Evolutionary conservation across 2,329 filamentous ascomycete species (phyloP), one percentile per base, ranked within the genome.

Genomic region (Talaromyces sp.): DNA sequence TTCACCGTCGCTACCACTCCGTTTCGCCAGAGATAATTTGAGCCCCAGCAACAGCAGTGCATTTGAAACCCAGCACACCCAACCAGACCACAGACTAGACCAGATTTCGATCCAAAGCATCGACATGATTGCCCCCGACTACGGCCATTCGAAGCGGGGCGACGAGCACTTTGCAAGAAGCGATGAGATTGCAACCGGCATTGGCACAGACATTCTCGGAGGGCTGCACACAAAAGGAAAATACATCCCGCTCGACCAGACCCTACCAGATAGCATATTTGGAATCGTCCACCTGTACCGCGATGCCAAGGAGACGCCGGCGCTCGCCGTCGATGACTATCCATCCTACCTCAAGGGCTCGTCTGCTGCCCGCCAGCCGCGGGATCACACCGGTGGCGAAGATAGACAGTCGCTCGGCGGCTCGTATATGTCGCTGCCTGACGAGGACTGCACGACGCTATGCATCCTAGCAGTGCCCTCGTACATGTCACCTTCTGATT

Each of bases 401-500:
- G 24, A 52, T 52, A 29, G 24, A 29, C 49, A 52, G 13, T 27
- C 24, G 17, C 14, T 32, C 43, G 19, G n/a, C 43, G 29, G 19
- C 27, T 51, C 53, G 19, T 8, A 24, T n/a, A 8, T 17, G 35
- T 52, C 50, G 4, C 64, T 56, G 10, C 63, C 63, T 11, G 69
- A 73, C 50, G 83, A 86, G 32, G 86, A 91, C 61, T 96, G 90
- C 72, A 95, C 90, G 2, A 96, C 91, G 0, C 77, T 99, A 17
- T 98, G 95, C 73, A 93, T 99, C 64, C 87, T 96, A 29, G 93
- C 93, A 5, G 93, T 99, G 14, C 95, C 95, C 7, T 95, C 90
- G 31, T 98, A 97, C 74, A 89, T 98, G 78, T 91, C 91, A 8
- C 90, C 93, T 0, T 89, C 89, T 7, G 93, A 98, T 70, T 91